Evolutionary conservation across 805 yeast genomes (phyloP), one percentile per base, ranked within the genome.

Genomic region (Candida yuanshanica): DNA sequence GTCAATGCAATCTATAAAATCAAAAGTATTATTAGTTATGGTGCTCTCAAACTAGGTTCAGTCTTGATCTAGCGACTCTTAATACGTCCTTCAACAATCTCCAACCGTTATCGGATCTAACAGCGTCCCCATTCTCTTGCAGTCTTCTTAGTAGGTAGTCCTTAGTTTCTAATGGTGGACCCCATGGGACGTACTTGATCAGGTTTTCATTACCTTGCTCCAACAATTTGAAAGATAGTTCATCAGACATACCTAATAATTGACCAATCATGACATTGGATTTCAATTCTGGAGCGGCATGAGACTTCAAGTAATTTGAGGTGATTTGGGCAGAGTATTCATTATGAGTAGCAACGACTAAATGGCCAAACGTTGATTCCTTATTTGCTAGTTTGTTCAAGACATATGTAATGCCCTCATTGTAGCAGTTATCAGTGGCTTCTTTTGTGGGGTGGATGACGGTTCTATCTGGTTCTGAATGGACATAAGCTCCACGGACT

Each of bases 161-260:
- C 67, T 86, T 88, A 44, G 96, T 89, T 66, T 91, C 97, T 51
- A 78, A 65, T 42, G 95, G 95, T 25, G 97, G 97, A 9, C 97
- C 97, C 97, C 97, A 90, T 14, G 97, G 95, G 47, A 90, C 96
- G 60, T 91, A 90, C 66, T 91, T 91, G 65, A 91, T 81, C 40
- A 90, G 81, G 56, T 87, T 87, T 46, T 73, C 77, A 35, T 76
- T 70, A 50, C 83, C 77, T 36, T 79, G 70, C 32, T 71, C 65
- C 42, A 86, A 77, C 55, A 90, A 72, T 51, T 84, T 87, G 59
- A 74, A 73, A 20, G 96, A 87, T 46, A 86, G 76, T 55, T 83
- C 82, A 63, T 90, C 98, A 38, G 95, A 95, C 97, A 90, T 91
- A 27, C 98, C 98, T 58, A 91, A 69, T 49, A 90, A 75, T 68